A percentile compares a stretch with the other conserved stretches of the same genome.
Conservation (phyloP, 2,329 filamentous ascomycete species). For the Colletotrichum agaves region DNA sequence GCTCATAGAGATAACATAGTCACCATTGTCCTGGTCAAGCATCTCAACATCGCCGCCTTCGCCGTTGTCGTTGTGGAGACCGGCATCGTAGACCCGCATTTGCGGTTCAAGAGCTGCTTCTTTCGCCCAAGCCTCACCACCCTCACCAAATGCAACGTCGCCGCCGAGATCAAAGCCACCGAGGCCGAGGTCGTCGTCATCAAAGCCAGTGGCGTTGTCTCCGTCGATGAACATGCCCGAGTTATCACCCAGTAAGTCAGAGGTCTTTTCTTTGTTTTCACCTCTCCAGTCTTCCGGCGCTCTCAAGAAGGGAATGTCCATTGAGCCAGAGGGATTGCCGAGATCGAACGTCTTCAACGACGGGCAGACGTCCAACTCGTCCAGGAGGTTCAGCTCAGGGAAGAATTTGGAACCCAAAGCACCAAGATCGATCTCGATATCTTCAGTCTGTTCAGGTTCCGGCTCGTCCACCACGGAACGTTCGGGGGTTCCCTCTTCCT, state of each 20-base stretch:
- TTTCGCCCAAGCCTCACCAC: constrained; percentile 93
- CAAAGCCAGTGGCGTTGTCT: constrained; percentile 84
- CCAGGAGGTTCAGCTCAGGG: constrained; percentile 79
- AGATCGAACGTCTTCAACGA: constrained; percentile 95
- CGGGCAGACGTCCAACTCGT: constrained; percentile 91
- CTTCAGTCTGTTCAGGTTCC: constrained; percentile 52
- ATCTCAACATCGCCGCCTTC: constrained; percentile 64
- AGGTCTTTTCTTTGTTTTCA: constrained; percentile 71
- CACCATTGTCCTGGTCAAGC: constrained; percentile 74
- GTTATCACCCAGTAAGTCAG: constrained; percentile 68
- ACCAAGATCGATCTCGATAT: constrained; percentile 80
- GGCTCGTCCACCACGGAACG: constrained; percentile 38
- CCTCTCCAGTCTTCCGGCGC: constrained; percentile 87
- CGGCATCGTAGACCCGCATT: constrained; percentile 79
- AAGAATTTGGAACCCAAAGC: constrained; percentile 85
- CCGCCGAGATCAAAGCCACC: constrained; percentile 76
- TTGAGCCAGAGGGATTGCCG: constrained; percentile 83
- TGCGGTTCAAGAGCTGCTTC: constrained; percentile 89
- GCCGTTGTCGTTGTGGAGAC: constrained; percentile 65
- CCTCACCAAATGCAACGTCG: constrained; percentile 91
- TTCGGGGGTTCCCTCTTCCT: constrained; percentile 50
- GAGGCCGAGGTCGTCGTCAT: constrained; percentile 71
- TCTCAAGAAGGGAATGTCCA: constrained; percentile 93
- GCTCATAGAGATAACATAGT: constrained; percentile 84
- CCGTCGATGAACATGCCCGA: constrained; percentile 89